Conservation (phyloP, 306 rosid genomes). For the Rosa rugosa region DNA sequence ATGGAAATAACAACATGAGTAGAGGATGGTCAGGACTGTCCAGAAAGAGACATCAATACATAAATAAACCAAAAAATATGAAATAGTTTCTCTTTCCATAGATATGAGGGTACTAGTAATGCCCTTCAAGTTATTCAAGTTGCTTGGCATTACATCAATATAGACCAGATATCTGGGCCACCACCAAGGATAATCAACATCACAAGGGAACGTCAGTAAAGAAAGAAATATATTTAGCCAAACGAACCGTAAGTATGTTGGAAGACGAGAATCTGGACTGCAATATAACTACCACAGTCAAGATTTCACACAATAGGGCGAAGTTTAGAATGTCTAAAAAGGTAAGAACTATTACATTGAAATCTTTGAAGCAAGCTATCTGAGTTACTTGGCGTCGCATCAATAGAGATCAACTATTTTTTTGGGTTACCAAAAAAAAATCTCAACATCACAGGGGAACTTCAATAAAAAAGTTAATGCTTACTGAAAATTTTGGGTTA, state of each 20-base stretch:
- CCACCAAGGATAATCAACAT: not conserved
- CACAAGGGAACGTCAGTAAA: not conserved
- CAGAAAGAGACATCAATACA: constrained; percentile 5
- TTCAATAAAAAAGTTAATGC: not conserved
- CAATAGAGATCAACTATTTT: not conserved
- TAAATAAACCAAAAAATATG: not conserved
- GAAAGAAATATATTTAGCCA: not conserved
- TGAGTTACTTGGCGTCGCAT: not conserved
- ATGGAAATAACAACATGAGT: not conserved
- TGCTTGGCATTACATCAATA: not conserved
- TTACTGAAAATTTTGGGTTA: not conserved
- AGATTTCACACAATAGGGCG: not conserved
- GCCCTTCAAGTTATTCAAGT: not conserved
- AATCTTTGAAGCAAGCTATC: not conserved
- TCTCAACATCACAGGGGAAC: not conserved
- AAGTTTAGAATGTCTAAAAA: not conserved
- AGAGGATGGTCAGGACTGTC: not conserved
- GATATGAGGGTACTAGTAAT: not conserved
- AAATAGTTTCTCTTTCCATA: not conserved
- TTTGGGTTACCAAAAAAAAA: not conserved
- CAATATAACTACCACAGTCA: not conserved
- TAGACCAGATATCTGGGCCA: not conserved
- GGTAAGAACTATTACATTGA: not conserved
- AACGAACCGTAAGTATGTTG: not conserved
- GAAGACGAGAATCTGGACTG: not conserved